Percentiles rank a stretch among this genome's conserved stretches.
Conservation (phyloP, 495 filamentous ascomycete genomes). For the Aspergillus sclerotiicarbonarius region DNA sequence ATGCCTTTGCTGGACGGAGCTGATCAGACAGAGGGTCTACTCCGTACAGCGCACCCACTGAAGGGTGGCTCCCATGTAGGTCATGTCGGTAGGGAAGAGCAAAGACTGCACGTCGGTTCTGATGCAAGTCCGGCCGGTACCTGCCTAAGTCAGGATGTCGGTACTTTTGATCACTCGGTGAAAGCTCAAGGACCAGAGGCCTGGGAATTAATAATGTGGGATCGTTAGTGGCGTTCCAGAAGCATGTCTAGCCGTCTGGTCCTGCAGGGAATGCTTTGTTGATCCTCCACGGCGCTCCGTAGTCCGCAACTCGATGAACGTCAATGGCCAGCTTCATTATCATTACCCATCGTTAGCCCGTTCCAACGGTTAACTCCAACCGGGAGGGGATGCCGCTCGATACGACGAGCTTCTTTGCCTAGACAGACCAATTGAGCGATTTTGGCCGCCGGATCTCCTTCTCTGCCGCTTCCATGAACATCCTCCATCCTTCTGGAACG, state of each 20-base stretch:
- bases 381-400: background rate
- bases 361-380: slow-evolving; percentile 4
- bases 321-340: background rate
- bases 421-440: background rate
- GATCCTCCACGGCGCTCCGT: slow-evolving; percentile 13
- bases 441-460: slow-evolving; percentile 3
- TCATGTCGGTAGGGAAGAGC: background rate
- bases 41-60: background rate
- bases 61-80: background rate
- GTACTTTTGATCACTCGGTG: background rate
- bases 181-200: background rate
- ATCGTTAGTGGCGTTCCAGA: slow-evolving; percentile 15
- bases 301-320: background rate
- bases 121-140: background rate
- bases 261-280: slow-evolving; percentile 14
- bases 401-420: background rate
- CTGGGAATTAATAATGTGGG: background rate
- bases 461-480: slow-evolving; percentile 9
- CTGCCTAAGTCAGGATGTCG: background rate
- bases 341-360: background rate
- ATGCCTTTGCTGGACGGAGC: background rate
- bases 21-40: background rate
- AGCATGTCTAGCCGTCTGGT: slow-evolving; percentile 15
- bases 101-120: background rate
- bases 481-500: slow-evolving; percentile 26